A percentile compares a stretch with the other conserved stretches of the same genome.
Evolutionary conservation across 495 filamentous ascomycete species (phyloP).

Genomic region (Podospora appendiculata): DNA sequence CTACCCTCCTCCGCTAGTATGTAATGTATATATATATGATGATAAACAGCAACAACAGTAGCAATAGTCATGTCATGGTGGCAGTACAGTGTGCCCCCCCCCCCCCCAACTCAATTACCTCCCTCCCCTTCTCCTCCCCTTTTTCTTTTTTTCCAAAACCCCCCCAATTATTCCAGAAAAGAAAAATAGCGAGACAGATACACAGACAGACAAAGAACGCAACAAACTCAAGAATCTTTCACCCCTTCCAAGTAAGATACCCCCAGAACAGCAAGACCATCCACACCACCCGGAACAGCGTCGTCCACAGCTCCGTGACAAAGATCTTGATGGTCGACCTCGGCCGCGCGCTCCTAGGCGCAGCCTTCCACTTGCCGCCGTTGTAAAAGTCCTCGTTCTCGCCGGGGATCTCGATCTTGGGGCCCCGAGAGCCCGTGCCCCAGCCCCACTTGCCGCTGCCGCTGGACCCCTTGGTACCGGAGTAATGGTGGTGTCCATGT

Average conservation of each 20-base stretch:
- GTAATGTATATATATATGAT: background rate
- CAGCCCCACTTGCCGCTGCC: constrained; percentile 25
- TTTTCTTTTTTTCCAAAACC: background rate
- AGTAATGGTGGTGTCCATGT: constrained; percentile 1
- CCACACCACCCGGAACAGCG: constrained; percentile 34
- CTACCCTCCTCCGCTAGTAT: background rate
- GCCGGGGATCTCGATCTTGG: constrained; percentile 35
- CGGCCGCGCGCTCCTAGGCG: constrained; percentile 1
- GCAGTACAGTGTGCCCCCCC: background rate
- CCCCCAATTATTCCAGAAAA: background rate
- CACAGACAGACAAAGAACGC: too few relatives aligned
- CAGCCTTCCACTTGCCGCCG: constrained; percentile 25
- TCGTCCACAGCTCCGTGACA: constrained; percentile 38
- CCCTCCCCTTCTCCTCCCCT: background rate
- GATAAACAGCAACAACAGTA: background rate
- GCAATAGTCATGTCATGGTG: background rate
- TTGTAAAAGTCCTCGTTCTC: constrained; percentile 27
- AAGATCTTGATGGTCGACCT: constrained; percentile 19
- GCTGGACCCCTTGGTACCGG: background rate
- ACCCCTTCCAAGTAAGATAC: constrained; percentile 34
- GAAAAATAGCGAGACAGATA: too few relatives aligned
- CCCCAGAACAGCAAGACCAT: constrained; percentile 35
- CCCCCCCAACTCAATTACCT: background rate
- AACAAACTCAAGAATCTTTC: background rate
- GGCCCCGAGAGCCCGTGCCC: constrained; percentile 26